Evolutionary conservation across 768 basidiomycete species (phyloP).

Genomic region (Boletus rubescentipes): DNA sequence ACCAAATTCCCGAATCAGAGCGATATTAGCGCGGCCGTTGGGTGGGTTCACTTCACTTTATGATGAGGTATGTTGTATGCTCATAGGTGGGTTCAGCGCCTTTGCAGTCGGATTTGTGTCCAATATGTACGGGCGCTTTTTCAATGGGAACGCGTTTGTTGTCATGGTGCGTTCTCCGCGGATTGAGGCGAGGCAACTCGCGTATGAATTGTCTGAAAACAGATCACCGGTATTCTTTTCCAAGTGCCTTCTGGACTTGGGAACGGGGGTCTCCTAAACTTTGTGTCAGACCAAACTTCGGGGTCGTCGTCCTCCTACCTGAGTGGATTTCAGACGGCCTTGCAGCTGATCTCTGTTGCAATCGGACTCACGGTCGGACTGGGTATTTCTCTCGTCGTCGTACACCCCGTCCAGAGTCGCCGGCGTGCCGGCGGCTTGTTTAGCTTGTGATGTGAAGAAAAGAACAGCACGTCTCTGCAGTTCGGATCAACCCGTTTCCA

Average conservation of each 20-base stretch:
- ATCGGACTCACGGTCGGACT: slow-evolving; percentile 81
- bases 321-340: slow-evolving; percentile 71
- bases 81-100: slow-evolving; percentile 41
- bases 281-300: slow-evolving; percentile 53
- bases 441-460: slow-evolving; percentile 42
- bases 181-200: neutral
- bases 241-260: slow-evolving; percentile 83
- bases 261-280: slow-evolving; percentile 75
- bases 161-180: slow-evolving; percentile 57
- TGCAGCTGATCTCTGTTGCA: slow-evolving; percentile 74
- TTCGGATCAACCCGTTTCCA: neutral
- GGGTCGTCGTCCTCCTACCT: slow-evolving; percentile 57
- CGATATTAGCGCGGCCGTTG: slow-evolving; percentile 79
- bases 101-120: slow-evolving; percentile 80
- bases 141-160: slow-evolving; percentile 73
- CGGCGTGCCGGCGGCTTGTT: slow-evolving; percentile 60
- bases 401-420: slow-evolving; percentile 61
- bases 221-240: slow-evolving; percentile 79
- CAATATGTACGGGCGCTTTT: slow-evolving; percentile 75
- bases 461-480: neutral
- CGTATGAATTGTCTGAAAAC: neutral
- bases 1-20: slow-evolving; percentile 61
- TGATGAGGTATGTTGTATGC: neutral
- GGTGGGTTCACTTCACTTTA: slow-evolving; percentile 35
- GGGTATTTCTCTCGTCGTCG: slow-evolving; percentile 64